Conservation (phyloP, 1,284 basidiomycete species). For the Xerocomus minutiporus region DNA sequence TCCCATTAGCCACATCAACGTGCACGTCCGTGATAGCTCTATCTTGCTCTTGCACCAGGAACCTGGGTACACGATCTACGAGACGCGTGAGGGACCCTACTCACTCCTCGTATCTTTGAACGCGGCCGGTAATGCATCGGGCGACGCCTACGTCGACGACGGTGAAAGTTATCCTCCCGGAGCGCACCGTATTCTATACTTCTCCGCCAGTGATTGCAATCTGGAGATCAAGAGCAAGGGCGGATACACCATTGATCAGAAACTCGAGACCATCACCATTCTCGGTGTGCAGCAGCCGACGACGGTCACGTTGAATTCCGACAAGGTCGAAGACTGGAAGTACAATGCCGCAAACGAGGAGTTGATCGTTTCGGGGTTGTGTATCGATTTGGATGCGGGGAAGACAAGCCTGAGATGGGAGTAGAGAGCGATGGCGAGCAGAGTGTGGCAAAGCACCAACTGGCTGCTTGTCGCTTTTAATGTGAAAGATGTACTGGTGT, state of each 20-base stretch:
- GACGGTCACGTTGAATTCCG: slow-evolving; percentile 34
- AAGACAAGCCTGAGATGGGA: slow-evolving; percentile 21
- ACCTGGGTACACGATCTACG: slow-evolving; percentile 48
- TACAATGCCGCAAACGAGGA: slow-evolving; percentile 34
- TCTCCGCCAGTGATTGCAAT: slow-evolving; percentile 32
- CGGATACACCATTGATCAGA: slow-evolving; percentile 39
- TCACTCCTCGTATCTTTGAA: slow-evolving; percentile 46
- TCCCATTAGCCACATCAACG: slow-evolving; percentile 64
- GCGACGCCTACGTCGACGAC: slow-evolving; percentile 53
- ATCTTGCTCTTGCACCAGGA: slow-evolving; percentile 45
- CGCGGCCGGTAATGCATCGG: slow-evolving; percentile 39
- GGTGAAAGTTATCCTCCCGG: slow-evolving; percentile 50
- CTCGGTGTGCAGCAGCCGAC: slow-evolving; percentile 41
- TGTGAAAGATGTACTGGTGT: background rate
- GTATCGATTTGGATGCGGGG: slow-evolving; percentile 34
- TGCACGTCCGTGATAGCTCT: slow-evolving; percentile 53
- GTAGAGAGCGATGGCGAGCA: slow-evolving; percentile 5
- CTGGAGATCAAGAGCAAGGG: slow-evolving; percentile 41
- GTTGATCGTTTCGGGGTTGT: slow-evolving; percentile 31
- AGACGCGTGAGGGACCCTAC: slow-evolving; percentile 45
- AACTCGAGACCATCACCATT: slow-evolving; percentile 44
- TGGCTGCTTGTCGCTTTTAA: background rate
- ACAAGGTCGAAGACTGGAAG: slow-evolving; percentile 30
- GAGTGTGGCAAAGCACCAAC: too few species aligned
- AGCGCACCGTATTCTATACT: slow-evolving; percentile 42